Evolutionary conservation across 1,284 basidiomycete species (phyloP).

Genomic region (Moesziomyces aphidis): DNA sequence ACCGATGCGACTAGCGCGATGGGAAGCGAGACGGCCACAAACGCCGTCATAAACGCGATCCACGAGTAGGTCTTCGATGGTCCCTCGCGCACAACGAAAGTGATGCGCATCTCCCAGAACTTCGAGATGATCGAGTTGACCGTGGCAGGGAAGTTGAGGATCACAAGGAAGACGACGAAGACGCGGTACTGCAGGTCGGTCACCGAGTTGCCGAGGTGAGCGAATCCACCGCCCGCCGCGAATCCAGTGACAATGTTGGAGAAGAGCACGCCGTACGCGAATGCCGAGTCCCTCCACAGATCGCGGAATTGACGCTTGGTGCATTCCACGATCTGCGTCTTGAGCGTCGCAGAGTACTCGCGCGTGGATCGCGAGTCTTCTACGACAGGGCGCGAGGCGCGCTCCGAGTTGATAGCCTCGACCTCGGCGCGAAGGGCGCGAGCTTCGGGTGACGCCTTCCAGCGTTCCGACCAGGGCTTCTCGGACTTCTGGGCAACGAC

Average conservation of each 20-base stretch:
- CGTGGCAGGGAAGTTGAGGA: constrained; percentile 55
- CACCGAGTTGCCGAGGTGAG: constrained; percentile 29
- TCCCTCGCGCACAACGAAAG: constrained; percentile 52
- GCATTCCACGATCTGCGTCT: constrained; percentile 73
- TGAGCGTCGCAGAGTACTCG: constrained; percentile 73
- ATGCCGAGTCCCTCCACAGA: constrained; percentile 77
- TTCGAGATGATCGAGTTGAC: constrained; percentile 58
- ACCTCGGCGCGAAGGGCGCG: constrained; percentile 69
- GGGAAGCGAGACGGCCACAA: constrained; percentile 51
- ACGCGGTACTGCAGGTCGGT: constrained; percentile 44
- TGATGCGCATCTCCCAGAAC: constrained; percentile 56
- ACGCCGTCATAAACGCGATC: constrained; percentile 47
- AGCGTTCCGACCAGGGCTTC: constrained; percentile 47
- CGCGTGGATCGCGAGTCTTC: constrained; percentile 63
- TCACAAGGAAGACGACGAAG: constrained; percentile 45
- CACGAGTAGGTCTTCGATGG: constrained; percentile 58
- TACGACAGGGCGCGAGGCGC: constrained; percentile 37
- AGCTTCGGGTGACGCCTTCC: constrained; percentile 69
- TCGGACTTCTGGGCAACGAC: constrained; percentile 50
- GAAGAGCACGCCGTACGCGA: constrained; percentile 79
- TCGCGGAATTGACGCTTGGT: constrained; percentile 73
- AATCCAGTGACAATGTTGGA: constrained; percentile 68
- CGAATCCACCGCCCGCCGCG: constrained; percentile 52
- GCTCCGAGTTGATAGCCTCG: constrained; percentile 68
- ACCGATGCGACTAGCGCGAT: constrained; percentile 60